phyloP scores from a whole-genome alignment of 139 green algal genomes.

The Chloropicon primus region DNA sequence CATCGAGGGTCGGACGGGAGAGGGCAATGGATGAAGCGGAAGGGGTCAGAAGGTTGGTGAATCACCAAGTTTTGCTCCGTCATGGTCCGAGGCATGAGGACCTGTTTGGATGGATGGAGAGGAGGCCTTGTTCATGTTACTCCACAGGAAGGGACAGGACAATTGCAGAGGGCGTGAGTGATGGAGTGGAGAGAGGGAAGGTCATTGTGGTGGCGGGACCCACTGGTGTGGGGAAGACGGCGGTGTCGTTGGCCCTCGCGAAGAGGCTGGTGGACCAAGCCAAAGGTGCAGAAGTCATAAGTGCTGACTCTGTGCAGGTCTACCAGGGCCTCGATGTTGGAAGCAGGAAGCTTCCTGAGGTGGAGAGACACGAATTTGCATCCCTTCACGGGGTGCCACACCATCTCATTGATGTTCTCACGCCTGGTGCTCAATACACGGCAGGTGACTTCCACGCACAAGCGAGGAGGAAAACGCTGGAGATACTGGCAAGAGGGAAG shows the following conservation, averaged over 20 bases:
- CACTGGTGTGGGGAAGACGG: conserved; percentile 12
- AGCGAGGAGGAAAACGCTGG: not conserved
- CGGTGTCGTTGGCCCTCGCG: not conserved
- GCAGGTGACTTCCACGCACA: conserved; percentile 9
- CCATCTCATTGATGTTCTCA: conserved; percentile 5
- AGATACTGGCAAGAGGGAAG: conserved; percentile 2
- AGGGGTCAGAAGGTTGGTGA: too few species aligned
- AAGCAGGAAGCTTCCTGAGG: not conserved
- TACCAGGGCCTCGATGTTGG: conserved; percentile 12
- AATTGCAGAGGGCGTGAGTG: too few species aligned
- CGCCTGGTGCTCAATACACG: not conserved
- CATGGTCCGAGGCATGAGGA: too few species aligned
- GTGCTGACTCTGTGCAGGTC: conserved; percentile 9
- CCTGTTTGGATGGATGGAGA: too few species aligned
- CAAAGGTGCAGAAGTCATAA: conserved; percentile 7
- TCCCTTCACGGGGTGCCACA: not conserved
- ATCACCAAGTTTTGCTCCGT: too few species aligned
- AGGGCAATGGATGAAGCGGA: too few species aligned
- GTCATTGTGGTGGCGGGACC: conserved; percentile 10
- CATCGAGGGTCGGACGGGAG: too few species aligned
- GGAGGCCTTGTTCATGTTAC: too few species aligned
- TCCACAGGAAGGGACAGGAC: too few species aligned
- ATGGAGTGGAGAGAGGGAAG: too few species aligned
- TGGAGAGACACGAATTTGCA: not conserved
- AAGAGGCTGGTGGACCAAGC: not conserved